phyloP scores from a whole-genome alignment of 305 asterid species.

The Euphrasia arctica region DNA sequence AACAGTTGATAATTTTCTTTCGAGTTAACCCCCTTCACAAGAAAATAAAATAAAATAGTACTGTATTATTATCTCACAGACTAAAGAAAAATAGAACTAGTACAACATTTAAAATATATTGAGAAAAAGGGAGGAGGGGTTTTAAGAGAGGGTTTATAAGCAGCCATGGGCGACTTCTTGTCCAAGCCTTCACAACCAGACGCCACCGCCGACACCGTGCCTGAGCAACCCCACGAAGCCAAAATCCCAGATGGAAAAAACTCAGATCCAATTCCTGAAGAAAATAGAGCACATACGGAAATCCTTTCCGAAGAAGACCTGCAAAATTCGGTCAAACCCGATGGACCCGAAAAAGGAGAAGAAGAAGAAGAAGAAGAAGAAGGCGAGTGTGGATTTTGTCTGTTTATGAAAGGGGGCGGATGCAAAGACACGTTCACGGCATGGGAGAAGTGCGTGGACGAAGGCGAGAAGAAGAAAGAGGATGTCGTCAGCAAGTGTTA shows the following conservation, averaged over 20 bases:
- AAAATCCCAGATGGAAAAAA: slow-evolving; percentile 7
- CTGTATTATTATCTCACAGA: too few species aligned
- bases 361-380: slow-evolving; percentile 57
- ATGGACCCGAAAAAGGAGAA: slow-evolving; percentile 38
- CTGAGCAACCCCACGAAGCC: slow-evolving; percentile 20
- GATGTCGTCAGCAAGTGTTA: slow-evolving; percentile 65
- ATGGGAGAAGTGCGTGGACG: slow-evolving; percentile 81
- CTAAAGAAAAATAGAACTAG: too few species aligned
- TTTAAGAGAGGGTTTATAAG: slow-evolving; percentile 28
- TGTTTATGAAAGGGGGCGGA: slow-evolving; percentile 84
- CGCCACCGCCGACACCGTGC: slow-evolving; percentile 16
- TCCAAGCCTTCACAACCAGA: slow-evolving; percentile 20
- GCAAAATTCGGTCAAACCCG: slow-evolving; percentile 13
- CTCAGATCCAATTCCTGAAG: not conserved
- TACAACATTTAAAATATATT: too few species aligned
- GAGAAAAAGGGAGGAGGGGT: slow-evolving; percentile 16
- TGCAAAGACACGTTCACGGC: slow-evolving; percentile 57
- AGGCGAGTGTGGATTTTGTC: slow-evolving; percentile 80
- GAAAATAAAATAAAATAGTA: too few species aligned
- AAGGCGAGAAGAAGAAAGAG: slow-evolving; percentile 53
- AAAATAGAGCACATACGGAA: not conserved
- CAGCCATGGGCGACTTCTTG: slow-evolving; percentile 27
- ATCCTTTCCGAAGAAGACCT: not conserved
- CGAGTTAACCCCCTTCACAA: too few species aligned
- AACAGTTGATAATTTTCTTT: too few species aligned